A percentile compares a stretch with the other conserved stretches of the same genome.
Evolutionary conservation across 768 basidiomycete genomes (phyloP).

Genomic region (Suillus americanus): DNA sequence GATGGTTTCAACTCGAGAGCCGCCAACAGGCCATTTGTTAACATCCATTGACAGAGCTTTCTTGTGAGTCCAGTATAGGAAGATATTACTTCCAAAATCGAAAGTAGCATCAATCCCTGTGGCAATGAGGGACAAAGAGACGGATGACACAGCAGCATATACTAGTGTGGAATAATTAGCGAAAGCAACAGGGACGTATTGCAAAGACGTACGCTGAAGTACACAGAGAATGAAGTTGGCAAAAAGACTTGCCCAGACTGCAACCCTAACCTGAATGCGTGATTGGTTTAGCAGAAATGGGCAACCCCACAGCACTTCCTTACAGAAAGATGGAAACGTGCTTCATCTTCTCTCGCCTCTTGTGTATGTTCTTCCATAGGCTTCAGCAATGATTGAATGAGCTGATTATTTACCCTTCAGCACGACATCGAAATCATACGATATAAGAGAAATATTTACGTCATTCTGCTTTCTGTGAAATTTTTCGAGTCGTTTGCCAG

Average conservation of each 20-base stretch:
- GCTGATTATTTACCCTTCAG: conserved; percentile 40
- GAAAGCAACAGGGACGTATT: conserved; percentile 18
- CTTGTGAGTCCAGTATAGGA: conserved; percentile 78
- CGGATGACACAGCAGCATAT: conserved; percentile 86
- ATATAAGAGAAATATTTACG: conserved; percentile 37
- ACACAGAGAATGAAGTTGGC: conserved; percentile 73
- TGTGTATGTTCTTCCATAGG: conserved; percentile 87
- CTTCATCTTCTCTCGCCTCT: conserved; percentile 73
- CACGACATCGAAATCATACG: conserved; percentile 4
- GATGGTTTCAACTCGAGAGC: conserved; percentile 86
- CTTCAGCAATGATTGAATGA: conserved; percentile 86
- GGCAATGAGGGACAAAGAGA: conserved; percentile 84
- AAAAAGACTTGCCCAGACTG: conserved; percentile 79
- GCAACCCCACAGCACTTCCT: conserved; percentile 20
- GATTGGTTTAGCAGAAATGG: neutral
- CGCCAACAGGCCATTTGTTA: conserved; percentile 92
- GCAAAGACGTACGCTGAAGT: conserved; percentile 54
- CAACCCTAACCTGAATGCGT: conserved; percentile 72
- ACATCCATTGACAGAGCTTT: conserved; percentile 70
- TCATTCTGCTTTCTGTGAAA: conserved; percentile 76
- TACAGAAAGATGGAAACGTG: conserved; percentile 66
- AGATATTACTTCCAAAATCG: conserved; percentile 79
- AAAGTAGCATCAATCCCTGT: conserved; percentile 88
- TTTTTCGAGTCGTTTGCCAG: conserved; percentile 60
- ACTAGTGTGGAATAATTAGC: conserved; percentile 42